Evolutionary conservation across 345 rosid species (phyloP).

Genomic region (Hevea brasiliensis): DNA sequence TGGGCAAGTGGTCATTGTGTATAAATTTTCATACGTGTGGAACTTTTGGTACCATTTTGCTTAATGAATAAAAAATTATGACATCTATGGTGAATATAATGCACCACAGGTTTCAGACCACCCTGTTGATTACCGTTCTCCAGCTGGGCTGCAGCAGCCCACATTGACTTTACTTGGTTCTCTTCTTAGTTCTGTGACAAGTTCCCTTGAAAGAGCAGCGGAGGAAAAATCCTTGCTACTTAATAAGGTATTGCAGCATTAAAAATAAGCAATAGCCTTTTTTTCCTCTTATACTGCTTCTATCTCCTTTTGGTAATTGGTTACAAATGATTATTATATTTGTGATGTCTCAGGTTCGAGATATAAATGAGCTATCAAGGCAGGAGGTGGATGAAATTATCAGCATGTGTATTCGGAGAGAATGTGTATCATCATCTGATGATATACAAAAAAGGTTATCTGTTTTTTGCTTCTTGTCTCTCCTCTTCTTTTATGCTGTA

Average conservation of each 20-base stretch:
- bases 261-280: neutral
- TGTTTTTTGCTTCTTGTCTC: neutral
- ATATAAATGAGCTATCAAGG: conserved; percentile 88
- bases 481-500: neutral
- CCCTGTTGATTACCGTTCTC: conserved; percentile 37
- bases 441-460: conserved; percentile 74
- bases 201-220: conserved; percentile 76
- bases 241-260: conserved; percentile 54
- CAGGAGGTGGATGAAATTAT: conserved; percentile 94
- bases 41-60: neutral
- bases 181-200: conserved; percentile 63
- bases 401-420: conserved; percentile 59
- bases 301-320: neutral
- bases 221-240: conserved; percentile 83
- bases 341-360: conserved; percentile 61
- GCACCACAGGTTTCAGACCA: conserved; percentile 54
- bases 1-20: conserved; percentile 2
- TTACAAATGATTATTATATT: neutral
- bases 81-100: conserved; percentile 15
- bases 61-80: neutral
- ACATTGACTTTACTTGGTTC: conserved; percentile 58
- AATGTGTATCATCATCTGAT: conserved; percentile 62
- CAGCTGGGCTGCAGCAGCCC: conserved; percentile 63
- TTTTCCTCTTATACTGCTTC: neutral
- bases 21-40: neutral